These are phyloP conservation scores for Allantophomopsis cytisporea DNA, from an alignment of 2,329 filamentous ascomycete genomes.

Conservation along the genomic window DNA sequence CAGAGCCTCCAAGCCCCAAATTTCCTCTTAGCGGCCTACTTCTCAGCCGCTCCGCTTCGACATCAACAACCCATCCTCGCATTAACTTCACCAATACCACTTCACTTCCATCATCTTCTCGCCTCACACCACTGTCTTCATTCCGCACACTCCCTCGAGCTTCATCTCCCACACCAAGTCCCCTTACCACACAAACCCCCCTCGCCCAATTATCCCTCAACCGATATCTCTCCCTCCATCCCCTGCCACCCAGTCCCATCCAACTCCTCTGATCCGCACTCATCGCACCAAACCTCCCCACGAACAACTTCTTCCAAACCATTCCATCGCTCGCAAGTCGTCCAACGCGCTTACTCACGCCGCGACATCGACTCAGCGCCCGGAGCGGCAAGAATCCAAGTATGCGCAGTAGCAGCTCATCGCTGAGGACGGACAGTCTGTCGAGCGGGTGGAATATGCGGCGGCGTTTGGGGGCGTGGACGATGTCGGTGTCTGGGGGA, in stretches of 20 bases:
- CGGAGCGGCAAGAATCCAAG: constrained; percentile 61
- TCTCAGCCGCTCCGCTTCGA: constrained; percentile 60
- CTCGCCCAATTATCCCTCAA: constrained; percentile 83
- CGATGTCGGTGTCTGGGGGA: constrained; percentile 5
- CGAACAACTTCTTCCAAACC: constrained; percentile 85
- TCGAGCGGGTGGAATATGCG: constrained; percentile 27
- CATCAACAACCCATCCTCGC: constrained; percentile 67
- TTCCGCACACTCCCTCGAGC: neutral
- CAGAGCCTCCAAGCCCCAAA: constrained; percentile 17
- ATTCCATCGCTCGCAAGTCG: constrained; percentile 68
- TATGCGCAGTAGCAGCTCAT: constrained; percentile 79
- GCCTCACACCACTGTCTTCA: neutral
- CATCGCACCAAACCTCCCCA: constrained; percentile 53
- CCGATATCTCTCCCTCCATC: constrained; percentile 86
- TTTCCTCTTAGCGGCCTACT: constrained; percentile 45
- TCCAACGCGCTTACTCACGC: constrained; percentile 64
- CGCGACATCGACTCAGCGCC: constrained; percentile 46
- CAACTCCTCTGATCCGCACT: constrained; percentile 9
- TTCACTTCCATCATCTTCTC: constrained; percentile 31
- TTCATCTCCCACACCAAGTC: constrained; percentile 37
- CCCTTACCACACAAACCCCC: constrained; percentile 67
- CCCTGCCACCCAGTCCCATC: too few relatives aligned
- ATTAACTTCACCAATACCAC: constrained; percentile 63
- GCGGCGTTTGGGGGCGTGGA: constrained; percentile 2
- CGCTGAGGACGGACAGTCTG: constrained; percentile 60